A percentile compares a stretch with the other conserved stretches of the same genome.
phyloP scores from a whole-genome alignment of 1,139 yeast species.

The Kodamaea sp. region DNA sequence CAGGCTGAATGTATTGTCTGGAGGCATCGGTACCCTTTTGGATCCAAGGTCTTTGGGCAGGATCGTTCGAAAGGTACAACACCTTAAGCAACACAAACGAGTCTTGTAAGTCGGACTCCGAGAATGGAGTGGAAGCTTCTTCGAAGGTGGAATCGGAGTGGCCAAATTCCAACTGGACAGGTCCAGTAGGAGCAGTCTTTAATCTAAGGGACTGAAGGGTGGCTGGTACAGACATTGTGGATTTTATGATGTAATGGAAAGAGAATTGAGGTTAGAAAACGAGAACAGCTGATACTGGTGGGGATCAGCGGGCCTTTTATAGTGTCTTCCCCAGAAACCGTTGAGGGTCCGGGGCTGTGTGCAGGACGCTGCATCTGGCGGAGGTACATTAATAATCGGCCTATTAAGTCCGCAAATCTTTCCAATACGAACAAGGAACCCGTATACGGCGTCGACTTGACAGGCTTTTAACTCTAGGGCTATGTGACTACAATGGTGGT shows the following conservation, averaged over 20 bases:
- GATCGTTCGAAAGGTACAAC: constrained; percentile 29
- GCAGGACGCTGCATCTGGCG: too few relatives aligned
- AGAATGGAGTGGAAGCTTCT: not conserved
- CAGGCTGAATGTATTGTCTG: constrained; percentile 24
- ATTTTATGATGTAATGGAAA: not conserved
- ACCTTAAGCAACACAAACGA: constrained; percentile 23
- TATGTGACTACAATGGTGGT: too few relatives aligned
- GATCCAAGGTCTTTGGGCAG: constrained; percentile 31
- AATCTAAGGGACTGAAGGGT: constrained; percentile 10
- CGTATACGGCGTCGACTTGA: too few relatives aligned
- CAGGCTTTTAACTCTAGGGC: too few relatives aligned
- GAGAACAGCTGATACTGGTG: too few relatives aligned
- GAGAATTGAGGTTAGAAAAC: not conserved
- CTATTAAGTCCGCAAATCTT: too few relatives aligned
- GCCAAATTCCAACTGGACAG: constrained; percentile 1
- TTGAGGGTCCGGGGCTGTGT: too few relatives aligned
- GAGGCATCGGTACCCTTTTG: constrained; percentile 18
- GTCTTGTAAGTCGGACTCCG: constrained; percentile 11
- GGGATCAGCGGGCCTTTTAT: too few relatives aligned
- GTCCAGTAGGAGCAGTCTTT: constrained; percentile 3
- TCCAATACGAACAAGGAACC: too few relatives aligned
- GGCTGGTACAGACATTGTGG: constrained; percentile 9
- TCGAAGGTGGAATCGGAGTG: constrained; percentile 12
- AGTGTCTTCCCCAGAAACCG: too few relatives aligned
- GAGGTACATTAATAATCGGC: too few relatives aligned